phyloP scores from a whole-genome alignment of 2,329 filamentous ascomycete species.

The Mycosphaerelloides madeirae region DNA sequence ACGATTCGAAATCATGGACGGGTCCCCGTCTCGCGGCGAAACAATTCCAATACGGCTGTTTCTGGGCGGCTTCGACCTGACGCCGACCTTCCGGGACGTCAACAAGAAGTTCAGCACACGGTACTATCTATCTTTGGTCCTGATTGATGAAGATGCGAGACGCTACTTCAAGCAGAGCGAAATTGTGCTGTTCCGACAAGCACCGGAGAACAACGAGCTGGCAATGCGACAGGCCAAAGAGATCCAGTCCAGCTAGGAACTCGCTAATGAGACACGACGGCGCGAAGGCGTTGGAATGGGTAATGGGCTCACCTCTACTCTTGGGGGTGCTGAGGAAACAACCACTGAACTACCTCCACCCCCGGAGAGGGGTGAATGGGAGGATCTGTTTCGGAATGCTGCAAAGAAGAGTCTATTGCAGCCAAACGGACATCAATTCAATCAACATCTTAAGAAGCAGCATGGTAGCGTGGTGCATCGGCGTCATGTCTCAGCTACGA shows the following conservation, averaged over 20 bases:
- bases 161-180: conserved; percentile 99
- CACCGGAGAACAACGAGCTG: conserved; percentile 47
- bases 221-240: conserved; percentile 46
- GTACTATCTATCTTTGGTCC: conserved; percentile 91
- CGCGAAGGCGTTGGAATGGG: conserved; percentile 12
- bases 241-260: conserved; percentile 34
- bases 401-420: conserved; percentile 15
- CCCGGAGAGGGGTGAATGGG: conserved; percentile 14
- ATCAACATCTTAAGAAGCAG: not conserved
- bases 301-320: conserved; percentile 2
- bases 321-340: not conserved
- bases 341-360: not conserved
- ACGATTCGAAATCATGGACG: conserved; percentile 99
- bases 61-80: conserved; percentile 94
- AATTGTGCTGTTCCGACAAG: conserved; percentile 90
- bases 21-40: conserved; percentile 88
- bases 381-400: conserved; percentile 8
- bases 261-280: conserved; percentile 29
- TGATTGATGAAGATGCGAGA: conserved; percentile 66
- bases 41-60: conserved; percentile 97
- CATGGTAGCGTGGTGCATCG: conserved; percentile 3
- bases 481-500: conserved; percentile 3
- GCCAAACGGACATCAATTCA: not conserved
- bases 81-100: conserved; percentile 96
- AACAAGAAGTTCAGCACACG: conserved; percentile 99